Evolutionary conservation across 1,284 basidiomycete genomes (phyloP).

Genomic region (Tetrapyrgos nigripes): DNA sequence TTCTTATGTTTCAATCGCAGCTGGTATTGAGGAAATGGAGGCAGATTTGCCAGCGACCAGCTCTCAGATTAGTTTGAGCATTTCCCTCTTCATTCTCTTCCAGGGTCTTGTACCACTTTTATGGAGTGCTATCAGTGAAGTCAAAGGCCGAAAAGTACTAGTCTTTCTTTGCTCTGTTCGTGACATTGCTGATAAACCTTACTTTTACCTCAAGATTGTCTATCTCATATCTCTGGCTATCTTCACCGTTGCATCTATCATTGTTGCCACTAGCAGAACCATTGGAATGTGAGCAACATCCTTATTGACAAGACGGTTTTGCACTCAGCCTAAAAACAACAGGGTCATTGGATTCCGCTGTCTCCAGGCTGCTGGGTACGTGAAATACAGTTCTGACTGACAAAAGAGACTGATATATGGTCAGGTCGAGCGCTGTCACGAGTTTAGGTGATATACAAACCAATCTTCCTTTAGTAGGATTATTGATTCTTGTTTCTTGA

Average conservation of each 20-base stretch:
- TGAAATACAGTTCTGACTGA: neutral
- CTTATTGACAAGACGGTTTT: neutral
- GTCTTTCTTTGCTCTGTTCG: neutral
- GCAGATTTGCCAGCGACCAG: slow-evolving; percentile 68
- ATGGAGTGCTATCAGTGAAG: slow-evolving; percentile 79
- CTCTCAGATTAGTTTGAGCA: slow-evolving; percentile 72
- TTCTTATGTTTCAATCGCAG: slow-evolving; percentile 44
- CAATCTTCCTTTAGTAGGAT: neutral
- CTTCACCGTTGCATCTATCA: slow-evolving; percentile 68
- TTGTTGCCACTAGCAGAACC: slow-evolving; percentile 64
- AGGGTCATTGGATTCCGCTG: slow-evolving; percentile 77
- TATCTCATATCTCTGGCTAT: slow-evolving; percentile 69
- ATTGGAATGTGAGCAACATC: slow-evolving; percentile 52
- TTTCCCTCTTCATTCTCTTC: slow-evolving; percentile 83
- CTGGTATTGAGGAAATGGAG: slow-evolving; percentile 73
- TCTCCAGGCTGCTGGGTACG: slow-evolving; percentile 70
- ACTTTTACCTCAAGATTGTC: slow-evolving; percentile 50
- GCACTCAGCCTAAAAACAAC: neutral
- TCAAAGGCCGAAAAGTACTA: slow-evolving; percentile 80
- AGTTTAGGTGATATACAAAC: slow-evolving; percentile 63
- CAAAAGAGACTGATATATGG: slow-evolving; percentile 2
- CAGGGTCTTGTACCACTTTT: slow-evolving; percentile 74
- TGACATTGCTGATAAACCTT: slow-evolving; percentile 1
- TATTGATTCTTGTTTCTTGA: neutral
- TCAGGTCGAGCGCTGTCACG: slow-evolving; percentile 78